phyloP scores from a whole-genome alignment of 805 yeast genomes.

The Metschnikowia dekortorum region DNA sequence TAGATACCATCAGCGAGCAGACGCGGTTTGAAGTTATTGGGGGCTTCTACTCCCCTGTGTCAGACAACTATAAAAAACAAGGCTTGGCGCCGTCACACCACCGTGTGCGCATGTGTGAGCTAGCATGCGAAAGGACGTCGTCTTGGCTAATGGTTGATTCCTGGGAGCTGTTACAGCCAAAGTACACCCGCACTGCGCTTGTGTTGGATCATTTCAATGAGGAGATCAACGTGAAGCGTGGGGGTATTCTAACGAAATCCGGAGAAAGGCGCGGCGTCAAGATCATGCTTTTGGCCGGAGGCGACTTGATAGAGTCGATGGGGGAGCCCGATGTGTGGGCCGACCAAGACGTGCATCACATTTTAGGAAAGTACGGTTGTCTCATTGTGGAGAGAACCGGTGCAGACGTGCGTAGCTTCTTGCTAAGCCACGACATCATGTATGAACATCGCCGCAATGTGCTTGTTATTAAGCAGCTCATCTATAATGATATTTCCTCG shows the following conservation, averaged over 20 bases:
- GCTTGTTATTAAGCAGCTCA: slow-evolving; percentile 89
- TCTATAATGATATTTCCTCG: slow-evolving; percentile 92
- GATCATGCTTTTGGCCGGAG: slow-evolving; percentile 95
- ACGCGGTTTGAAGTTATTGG: slow-evolving; percentile 95
- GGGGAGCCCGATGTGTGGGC: slow-evolving; percentile 99
- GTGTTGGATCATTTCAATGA: slow-evolving; percentile 96
- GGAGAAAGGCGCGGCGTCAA: slow-evolving; percentile 77
- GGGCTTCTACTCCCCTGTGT: slow-evolving; percentile 93
- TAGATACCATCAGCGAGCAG: slow-evolving; percentile 86
- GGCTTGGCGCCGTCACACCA: slow-evolving; percentile 88
- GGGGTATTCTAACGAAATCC: slow-evolving; percentile 64
- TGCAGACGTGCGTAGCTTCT: slow-evolving; percentile 86
- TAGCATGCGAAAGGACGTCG: slow-evolving; percentile 94
- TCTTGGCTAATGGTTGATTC: slow-evolving; percentile 99
- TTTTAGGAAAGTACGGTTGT: slow-evolving; percentile 93
- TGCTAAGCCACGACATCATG: slow-evolving; percentile 93
- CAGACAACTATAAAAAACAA: slow-evolving; percentile 87
- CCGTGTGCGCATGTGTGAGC: slow-evolving; percentile 95
- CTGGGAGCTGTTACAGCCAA: slow-evolving; percentile 92
- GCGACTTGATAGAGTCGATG: slow-evolving; percentile 96
- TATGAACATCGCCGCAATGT: slow-evolving; percentile 93
- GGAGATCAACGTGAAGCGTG: slow-evolving; percentile 85
- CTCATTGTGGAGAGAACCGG: slow-evolving; percentile 96
- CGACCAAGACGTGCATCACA: slow-evolving; percentile 90
- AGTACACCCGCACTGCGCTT: slow-evolving; percentile 89